Conservation (phyloP, 164 flowering plant genomes). For the Stephania cephalantha region DNA sequence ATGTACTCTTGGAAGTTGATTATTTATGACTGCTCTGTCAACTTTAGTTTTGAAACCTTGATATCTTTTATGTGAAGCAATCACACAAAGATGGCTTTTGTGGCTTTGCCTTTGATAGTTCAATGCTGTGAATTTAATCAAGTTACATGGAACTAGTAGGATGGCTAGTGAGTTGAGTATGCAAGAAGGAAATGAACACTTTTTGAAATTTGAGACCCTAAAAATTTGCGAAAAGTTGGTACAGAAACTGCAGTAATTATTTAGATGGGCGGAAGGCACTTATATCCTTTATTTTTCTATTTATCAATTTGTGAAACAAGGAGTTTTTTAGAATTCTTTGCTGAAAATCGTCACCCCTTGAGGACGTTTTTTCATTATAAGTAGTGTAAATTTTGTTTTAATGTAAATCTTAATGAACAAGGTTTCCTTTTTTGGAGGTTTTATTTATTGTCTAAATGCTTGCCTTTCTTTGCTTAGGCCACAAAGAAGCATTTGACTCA, state of each 20-base stretch:
- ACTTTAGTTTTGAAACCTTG: not conserved
- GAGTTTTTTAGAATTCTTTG: too few species aligned
- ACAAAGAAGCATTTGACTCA: conserved; percentile 84
- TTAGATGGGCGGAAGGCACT: too few species aligned
- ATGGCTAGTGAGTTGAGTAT: too few species aligned
- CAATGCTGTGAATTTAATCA: not conserved
- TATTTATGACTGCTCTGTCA: not conserved
- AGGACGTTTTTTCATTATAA: too few species aligned
- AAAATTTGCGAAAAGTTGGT: too few species aligned
- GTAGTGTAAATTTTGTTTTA: too few species aligned
- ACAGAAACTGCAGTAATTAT: too few species aligned
- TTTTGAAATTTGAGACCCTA: too few species aligned
- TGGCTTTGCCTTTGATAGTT: not conserved
- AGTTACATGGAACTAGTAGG: not conserved
- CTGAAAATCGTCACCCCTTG: too few species aligned
- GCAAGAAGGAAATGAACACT: too few species aligned
- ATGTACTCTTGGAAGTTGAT: not conserved
- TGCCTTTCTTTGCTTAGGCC: conserved; percentile 33
- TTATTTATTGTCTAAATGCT: not conserved
- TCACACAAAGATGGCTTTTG: not conserved
- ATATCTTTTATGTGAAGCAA: not conserved
- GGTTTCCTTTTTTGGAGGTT: not conserved
- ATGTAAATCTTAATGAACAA: not conserved
- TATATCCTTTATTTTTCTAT: too few species aligned
- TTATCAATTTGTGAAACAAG: too few species aligned